Conservation (phyloP, 352 stramenopile species). For the Globisporangium megalacanthum region DNA sequence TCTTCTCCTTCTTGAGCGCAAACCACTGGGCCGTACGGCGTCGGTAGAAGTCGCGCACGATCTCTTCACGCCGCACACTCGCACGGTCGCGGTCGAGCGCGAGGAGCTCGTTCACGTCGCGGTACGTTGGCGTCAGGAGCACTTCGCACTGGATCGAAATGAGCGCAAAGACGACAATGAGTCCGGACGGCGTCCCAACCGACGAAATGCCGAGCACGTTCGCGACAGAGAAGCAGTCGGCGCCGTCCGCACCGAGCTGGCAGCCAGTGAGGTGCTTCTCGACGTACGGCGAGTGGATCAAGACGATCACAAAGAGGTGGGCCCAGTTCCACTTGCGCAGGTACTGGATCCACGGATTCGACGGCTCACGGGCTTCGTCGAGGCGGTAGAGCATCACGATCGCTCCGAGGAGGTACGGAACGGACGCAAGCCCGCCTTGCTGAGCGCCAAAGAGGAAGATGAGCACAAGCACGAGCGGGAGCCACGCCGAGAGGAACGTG, state of each 20-base stretch:
- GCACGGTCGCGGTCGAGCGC: slow-evolving; percentile 44
- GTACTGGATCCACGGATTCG: slow-evolving; percentile 61
- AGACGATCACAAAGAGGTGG: slow-evolving; percentile 72
- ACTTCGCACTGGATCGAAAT: slow-evolving; percentile 86
- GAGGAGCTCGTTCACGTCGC: slow-evolving; percentile 46
- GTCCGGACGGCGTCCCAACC: slow-evolving; percentile 39
- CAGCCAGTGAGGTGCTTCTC: slow-evolving; percentile 47
- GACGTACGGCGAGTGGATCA: slow-evolving; percentile 65
- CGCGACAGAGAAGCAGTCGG: slow-evolving; percentile 60
- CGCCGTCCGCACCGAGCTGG: slow-evolving; percentile 24
- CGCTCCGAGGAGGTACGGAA: slow-evolving; percentile 64
- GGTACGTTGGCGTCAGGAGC: slow-evolving; percentile 50
- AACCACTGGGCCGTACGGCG: slow-evolving; percentile 70
- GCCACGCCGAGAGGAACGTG: slow-evolving; percentile 51
- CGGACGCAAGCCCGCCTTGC: slow-evolving; percentile 64
- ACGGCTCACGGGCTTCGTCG: slow-evolving; percentile 54
- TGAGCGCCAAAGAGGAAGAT: slow-evolving; percentile 71
- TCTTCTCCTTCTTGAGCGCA: slow-evolving; percentile 80
- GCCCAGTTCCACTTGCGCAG: slow-evolving; percentile 80
- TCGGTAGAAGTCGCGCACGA: slow-evolving; percentile 59
- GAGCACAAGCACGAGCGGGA: slow-evolving; percentile 61
- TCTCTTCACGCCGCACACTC: slow-evolving; percentile 45
- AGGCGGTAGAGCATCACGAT: slow-evolving; percentile 77
- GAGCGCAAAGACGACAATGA: slow-evolving; percentile 78
- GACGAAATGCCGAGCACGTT: slow-evolving; percentile 64